These are phyloP conservation scores for Beta corolliflora DNA, from an alignment of 179 eudicot species.

Conservation along the genomic window DNA sequence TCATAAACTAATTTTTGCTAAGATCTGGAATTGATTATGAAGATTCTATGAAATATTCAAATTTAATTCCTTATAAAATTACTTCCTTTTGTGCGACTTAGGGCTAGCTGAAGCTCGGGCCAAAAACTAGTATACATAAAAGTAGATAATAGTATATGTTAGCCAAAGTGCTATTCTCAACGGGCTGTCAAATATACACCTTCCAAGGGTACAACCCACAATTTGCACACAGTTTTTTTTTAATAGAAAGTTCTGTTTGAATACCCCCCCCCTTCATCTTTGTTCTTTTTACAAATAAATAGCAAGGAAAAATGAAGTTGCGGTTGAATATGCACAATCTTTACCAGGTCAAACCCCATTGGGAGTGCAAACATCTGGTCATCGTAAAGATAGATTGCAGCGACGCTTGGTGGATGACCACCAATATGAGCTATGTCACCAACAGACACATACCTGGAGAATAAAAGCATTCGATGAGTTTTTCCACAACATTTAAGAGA, in stretches of 20 bases:
- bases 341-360: slow-evolving; percentile 91
- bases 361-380: slow-evolving; percentile 64
- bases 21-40: too few species aligned
- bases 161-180: neutral
- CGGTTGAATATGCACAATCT: slow-evolving; percentile 13
- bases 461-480: neutral
- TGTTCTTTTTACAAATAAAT: too few species aligned
- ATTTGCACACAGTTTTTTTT: too few species aligned
- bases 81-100: too few species aligned
- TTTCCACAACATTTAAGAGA: neutral
- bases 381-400: slow-evolving; percentile 68
- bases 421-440: slow-evolving; percentile 92
- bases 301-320: neutral
- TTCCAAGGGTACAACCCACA: neutral
- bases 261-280: too few species aligned
- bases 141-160: neutral
- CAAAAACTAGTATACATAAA: too few species aligned
- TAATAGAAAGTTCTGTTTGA: too few species aligned
- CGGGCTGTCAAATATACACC: neutral
- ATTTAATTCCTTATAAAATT: too few species aligned
- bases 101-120: too few species aligned
- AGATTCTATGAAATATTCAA: too few species aligned
- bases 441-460: slow-evolving; percentile 76
- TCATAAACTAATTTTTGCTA: too few species aligned
- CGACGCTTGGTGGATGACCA: slow-evolving; percentile 85